Conservation (phyloP, 768 basidiomycete species). For the Rhizopogon salebrosus region DNA sequence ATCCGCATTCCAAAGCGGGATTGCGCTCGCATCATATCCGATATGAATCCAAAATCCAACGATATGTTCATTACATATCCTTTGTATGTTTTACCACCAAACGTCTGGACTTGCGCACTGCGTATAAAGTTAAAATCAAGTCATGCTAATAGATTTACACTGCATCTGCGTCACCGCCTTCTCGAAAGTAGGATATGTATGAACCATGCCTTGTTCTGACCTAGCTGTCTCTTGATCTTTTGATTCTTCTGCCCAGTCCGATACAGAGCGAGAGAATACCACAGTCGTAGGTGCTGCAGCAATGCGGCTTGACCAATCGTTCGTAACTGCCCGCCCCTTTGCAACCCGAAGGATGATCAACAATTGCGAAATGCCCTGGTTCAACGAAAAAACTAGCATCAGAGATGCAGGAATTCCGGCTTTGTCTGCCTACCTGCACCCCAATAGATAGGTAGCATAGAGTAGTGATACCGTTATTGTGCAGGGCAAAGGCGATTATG, state of each 20-base stretch:
- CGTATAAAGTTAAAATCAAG: too few relatives aligned
- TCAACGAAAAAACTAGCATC: background rate
- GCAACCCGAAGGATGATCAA: conserved; percentile 33
- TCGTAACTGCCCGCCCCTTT: conserved; percentile 19
- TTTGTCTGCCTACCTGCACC: conserved; percentile 18
- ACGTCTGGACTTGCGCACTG: too few relatives aligned
- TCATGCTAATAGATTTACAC: too few relatives aligned
- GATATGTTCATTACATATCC: too few relatives aligned
- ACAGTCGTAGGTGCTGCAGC: background rate
- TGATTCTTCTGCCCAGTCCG: background rate
- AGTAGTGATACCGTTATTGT: conserved; percentile 20
- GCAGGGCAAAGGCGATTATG: conserved; percentile 24
- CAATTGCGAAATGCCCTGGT: conserved; percentile 28
- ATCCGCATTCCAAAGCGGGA: too few relatives aligned
- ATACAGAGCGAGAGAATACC: background rate
- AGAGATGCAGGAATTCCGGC: background rate
- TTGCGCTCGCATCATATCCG: too few relatives aligned
- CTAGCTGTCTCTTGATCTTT: background rate
- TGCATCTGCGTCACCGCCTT: background rate
- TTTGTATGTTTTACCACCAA: too few relatives aligned
- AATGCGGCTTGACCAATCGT: background rate
- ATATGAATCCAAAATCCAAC: too few relatives aligned
- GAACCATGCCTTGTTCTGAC: background rate
- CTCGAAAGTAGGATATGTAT: background rate
- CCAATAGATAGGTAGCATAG: conserved; percentile 28